Evolutionary conservation across 768 basidiomycete genomes (phyloP), one percentile per base, ranked within the genome.

Genomic region (Nevesoporus exiguus): DNA sequence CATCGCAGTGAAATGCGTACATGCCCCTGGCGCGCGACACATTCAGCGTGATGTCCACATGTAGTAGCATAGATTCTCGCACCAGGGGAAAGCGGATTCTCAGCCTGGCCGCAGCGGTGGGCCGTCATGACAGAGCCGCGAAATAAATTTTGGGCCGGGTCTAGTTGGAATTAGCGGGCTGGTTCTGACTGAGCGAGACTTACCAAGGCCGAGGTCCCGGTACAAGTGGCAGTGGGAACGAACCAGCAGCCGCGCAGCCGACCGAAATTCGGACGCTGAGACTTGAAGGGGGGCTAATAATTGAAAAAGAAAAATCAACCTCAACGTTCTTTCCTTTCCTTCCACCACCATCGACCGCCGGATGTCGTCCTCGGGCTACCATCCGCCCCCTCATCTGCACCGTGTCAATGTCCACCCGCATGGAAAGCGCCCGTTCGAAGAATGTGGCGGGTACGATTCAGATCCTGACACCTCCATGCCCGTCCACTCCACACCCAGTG

Each of bases 401-500:
- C 65, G 59, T 55, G 62, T 68, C 49, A 55, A 55, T 45, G 51
- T 61, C 14, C 65, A 65, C 37, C 54, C 67, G 33, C 61, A 65
- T 59, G 66, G 58, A 59, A 68, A 69, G 61, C 67, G 67, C 61
- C 66, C 66, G 50, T 69, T 69, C 48, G 67, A 70, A 19, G 68
- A 70, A 42, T 68, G 66, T 63, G 66, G 63, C 54, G 66, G 66
- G 52, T 70, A 72, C 42, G 70, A 65, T 55, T 70, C 70, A 40
- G 68, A 68, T 56, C 61, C 69, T 39, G 52, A 65, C 56, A 22
- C 56, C 47, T 36, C 69, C 61, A 63, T 69, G 66, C 58, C 66
- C 55, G 53, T 53, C 51, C 58, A 63, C n/a, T n/a, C n/a, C n/a
- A n/a, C n/a, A n/a, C n/a, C n/a, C 9, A 70, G 64, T 56, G 68